These are phyloP conservation scores for Heliocybe sulcata DNA, from an alignment of 1,284 basidiomycete species.

Conservation along the genomic window DNA sequence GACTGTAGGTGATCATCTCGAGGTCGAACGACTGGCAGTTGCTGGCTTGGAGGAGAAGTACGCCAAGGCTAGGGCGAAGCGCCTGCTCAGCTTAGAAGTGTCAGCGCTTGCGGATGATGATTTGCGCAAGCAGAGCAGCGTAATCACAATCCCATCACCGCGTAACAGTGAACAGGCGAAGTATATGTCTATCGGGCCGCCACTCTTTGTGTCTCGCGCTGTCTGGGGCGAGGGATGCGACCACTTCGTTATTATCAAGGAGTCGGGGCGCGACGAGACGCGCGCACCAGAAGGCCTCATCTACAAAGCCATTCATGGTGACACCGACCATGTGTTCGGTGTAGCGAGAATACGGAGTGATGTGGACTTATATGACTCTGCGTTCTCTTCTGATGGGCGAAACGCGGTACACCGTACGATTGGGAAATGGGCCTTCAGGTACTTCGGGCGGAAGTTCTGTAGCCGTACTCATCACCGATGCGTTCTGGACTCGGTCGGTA, in stretches of 20 bases:
- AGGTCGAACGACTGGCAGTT: background rate
- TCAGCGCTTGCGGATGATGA: background rate
- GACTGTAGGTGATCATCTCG: background rate
- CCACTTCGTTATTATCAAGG: background rate
- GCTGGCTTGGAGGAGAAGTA: background rate
- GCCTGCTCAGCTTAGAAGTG: background rate
- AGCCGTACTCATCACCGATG: background rate
- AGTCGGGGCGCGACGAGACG: background rate
- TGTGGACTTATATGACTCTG: background rate
- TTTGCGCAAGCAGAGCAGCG: background rate
- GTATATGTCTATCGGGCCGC: background rate
- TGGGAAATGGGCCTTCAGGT: background rate
- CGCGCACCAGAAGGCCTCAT: background rate
- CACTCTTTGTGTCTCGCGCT: background rate
- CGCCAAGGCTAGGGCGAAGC: background rate
- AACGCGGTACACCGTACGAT: background rate
- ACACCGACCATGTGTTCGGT: background rate
- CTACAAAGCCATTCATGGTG: background rate
- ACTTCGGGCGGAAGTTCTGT: background rate
- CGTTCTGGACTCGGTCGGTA: background rate
- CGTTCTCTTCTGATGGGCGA: background rate
- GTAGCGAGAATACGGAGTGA: background rate
- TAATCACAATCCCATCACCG: background rate
- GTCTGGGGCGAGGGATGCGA: background rate
- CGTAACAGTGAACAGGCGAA: background rate